Base-by-base conservation (phyloP, 2,329 filamentous ascomycete species). In the Arthrobotrys entomopaga region DNA sequence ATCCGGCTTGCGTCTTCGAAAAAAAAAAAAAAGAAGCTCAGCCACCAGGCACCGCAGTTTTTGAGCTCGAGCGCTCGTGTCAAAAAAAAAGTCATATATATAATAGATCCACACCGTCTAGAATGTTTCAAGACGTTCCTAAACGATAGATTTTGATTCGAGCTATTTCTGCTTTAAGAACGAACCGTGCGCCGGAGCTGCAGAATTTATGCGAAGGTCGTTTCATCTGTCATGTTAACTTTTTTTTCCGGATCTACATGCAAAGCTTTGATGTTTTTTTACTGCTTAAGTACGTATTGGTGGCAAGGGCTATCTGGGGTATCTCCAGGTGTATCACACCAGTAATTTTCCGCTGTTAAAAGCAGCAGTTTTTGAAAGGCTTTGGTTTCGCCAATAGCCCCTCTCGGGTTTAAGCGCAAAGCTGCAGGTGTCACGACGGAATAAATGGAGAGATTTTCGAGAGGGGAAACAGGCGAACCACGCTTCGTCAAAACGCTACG, bases 161-260 rank as follows among this genome's bases (percentile, higher is more conserved):
- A 48, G 43, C 20, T 43, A 34, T 34, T 34, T 38, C 56, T 52
- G 16, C 19, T 13, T 50, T 34, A 46, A 20, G 34, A n/a, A 73
- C 60, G 69, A 66, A 65, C 69, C 69, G 69, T 73, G 69, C 69
- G 56, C 56, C 61, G 56, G 61, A 73, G 61, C 69, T 73, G 69
- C 69, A 73, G 60, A 42, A 69, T 69, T 69, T 69, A 69, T 61
- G 69, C 69, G 61, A 73, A 69, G 40, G 52, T 7, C 48, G 69
- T 73, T 73, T 73, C 69, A 73, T 48, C 61, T 73, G 56, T 66
- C 61, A 71, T 60, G 56, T 66, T 60, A 60, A 61, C 46, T 26
- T 54, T 52, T 65, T 65, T 71, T 58, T 57, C 66, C 52, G 58
- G 65, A 58, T 57, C 50, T 56, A 59, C 56, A 29, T 59, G 61